A percentile compares a stretch with the other conserved stretches of the same genome.
Evolutionary conservation across 371 early-diverging fungal genomes (phyloP).

Genomic region (Mucor sp.): DNA sequence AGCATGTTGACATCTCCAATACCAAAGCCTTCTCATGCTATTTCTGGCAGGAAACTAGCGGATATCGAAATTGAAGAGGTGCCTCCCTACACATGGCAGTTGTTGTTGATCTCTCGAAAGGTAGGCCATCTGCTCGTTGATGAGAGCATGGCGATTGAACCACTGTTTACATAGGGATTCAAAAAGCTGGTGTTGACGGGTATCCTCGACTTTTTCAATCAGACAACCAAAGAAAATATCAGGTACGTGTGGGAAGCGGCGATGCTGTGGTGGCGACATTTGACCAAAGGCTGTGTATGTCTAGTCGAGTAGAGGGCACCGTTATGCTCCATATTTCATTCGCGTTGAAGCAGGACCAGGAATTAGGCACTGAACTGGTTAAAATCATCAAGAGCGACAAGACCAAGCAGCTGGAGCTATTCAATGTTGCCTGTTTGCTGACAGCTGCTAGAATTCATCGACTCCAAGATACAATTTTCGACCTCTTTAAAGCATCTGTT

Average conservation of each 20-base stretch:
- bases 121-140: conserved; percentile 25
- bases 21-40: background rate
- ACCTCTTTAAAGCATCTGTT: conserved; percentile 52
- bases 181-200: conserved; percentile 19
- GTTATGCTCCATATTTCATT: conserved; percentile 64
- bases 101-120: conserved; percentile 61
- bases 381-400: conserved; percentile 57
- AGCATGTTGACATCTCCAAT: too few relatives aligned
- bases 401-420: conserved; percentile 44
- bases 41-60: conserved; percentile 41
- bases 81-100: conserved; percentile 59
- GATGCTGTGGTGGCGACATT: background rate
- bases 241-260: background rate
- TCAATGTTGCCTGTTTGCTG: conserved; percentile 57
- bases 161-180: conserved; percentile 10
- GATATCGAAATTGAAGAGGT: conserved; percentile 56
- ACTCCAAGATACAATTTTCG: conserved; percentile 55
- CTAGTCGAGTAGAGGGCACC: conserved; percentile 53
- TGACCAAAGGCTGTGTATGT: background rate
- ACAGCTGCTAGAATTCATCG: conserved; percentile 64
- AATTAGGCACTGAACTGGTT: conserved; percentile 58
- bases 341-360: conserved; percentile 67
- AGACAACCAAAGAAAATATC: background rate
- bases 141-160: background rate
- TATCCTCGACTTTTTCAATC: conserved; percentile 21